Evolutionary conservation across 2,329 filamentous ascomycete genomes (phyloP).

Genomic region (Xylariaceae sp.): DNA sequence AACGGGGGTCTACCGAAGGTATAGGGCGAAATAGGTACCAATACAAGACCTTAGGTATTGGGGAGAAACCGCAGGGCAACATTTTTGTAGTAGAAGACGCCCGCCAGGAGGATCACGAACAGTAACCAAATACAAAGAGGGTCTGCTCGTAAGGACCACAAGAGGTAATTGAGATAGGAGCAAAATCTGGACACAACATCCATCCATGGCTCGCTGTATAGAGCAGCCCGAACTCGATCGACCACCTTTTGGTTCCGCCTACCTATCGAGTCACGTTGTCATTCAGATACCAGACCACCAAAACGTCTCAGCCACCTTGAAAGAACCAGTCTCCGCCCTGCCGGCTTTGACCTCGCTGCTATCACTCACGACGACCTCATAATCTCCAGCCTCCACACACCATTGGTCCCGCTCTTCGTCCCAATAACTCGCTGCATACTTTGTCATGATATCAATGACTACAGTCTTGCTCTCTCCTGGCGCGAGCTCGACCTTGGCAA

Average conservation of each 20-base stretch:
- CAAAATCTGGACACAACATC: too few species aligned
- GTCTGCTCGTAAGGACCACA: too few species aligned
- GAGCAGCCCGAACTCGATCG: neutral
- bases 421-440: constrained; percentile 66
- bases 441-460: constrained; percentile 53
- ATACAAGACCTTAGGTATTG: too few species aligned
- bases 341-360: constrained; percentile 47
- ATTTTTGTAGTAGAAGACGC: too few species aligned
- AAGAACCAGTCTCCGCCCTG: constrained; percentile 45
- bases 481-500: constrained; percentile 58
- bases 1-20: too few species aligned
- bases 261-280: neutral
- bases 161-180: too few species aligned
- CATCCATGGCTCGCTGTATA: too few species aligned
- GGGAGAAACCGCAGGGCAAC: too few species aligned
- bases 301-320: constrained; percentile 56
- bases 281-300: constrained; percentile 63
- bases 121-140: too few species aligned
- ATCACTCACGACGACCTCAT: constrained; percentile 56
- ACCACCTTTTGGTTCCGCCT: too few species aligned
- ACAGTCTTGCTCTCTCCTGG: constrained; percentile 56
- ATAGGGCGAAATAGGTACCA: too few species aligned
- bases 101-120: too few species aligned
- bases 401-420: constrained; percentile 64
- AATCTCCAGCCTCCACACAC: constrained; percentile 62